phyloP scores from a whole-genome alignment of 306 rosid species.

The Trifolium subterraneum region DNA sequence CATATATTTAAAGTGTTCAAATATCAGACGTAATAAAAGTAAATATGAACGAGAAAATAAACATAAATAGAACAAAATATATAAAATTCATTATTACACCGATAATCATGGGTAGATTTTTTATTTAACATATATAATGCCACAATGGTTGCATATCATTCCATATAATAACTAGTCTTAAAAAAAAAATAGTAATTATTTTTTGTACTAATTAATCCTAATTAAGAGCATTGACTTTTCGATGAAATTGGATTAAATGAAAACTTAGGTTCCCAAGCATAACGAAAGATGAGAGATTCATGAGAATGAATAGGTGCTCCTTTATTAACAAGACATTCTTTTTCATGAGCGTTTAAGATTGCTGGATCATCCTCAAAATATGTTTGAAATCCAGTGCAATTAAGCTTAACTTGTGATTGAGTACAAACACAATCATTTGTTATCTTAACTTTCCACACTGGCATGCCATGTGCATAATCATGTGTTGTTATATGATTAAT shows the following conservation, averaged over 20 bases:
- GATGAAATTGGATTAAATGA: slow-evolving; percentile 26
- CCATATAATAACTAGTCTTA: too few species aligned
- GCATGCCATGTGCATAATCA: background rate
- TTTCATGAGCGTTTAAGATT: background rate
- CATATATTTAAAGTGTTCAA: too few species aligned
- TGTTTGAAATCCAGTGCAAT: slow-evolving; percentile 23
- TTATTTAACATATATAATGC: too few species aligned
- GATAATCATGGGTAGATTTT: too few species aligned
- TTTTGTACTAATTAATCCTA: background rate
- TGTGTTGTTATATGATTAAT: background rate
- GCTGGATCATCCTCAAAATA: background rate
- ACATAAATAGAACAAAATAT: too few species aligned
- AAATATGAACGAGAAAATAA: too few species aligned
- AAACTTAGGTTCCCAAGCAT: slow-evolving; percentile 33
- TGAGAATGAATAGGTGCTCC: background rate
- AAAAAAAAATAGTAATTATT: background rate
- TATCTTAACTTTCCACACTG: slow-evolving; percentile 13
- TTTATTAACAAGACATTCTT: slow-evolving; percentile 9
- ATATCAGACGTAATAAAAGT: too few species aligned
- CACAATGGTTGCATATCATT: too few species aligned
- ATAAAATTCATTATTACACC: too few species aligned
- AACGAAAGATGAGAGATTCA: background rate
- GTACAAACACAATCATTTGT: slow-evolving; percentile 13
- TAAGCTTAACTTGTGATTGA: slow-evolving; percentile 25
- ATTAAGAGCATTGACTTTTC: background rate